Conservation (phyloP, 495 filamentous ascomycete genomes). For the Aspergillus sparsus region DNA sequence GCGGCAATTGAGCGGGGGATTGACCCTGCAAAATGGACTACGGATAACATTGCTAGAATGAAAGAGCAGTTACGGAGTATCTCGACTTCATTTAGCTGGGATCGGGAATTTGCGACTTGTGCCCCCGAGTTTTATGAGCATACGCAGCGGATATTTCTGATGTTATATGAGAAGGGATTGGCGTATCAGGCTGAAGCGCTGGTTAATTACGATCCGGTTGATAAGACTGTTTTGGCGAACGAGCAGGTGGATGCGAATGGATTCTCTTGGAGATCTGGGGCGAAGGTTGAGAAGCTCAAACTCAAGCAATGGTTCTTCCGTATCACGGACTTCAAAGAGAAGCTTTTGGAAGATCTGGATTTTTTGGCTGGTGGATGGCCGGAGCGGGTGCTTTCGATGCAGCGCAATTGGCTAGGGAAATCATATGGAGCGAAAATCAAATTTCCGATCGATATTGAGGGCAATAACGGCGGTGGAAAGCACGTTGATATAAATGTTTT, state of each 20-base stretch:
- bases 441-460: conserved; percentile 57
- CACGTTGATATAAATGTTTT: conserved; percentile 65
- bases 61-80: conserved; percentile 76
- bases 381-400: conserved; percentile 77
- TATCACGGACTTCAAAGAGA: conserved; percentile 75
- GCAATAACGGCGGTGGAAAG: conserved; percentile 24
- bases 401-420: conserved; percentile 85
- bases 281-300: conserved; percentile 75
- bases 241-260: conserved; percentile 87
- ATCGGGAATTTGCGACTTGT: conserved; percentile 78
- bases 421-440: conserved; percentile 70
- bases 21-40: conserved; percentile 77
- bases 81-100: conserved; percentile 81
- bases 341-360: conserved; percentile 72
- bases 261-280: conserved; percentile 84
- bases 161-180: conserved; percentile 67
- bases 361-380: conserved; percentile 70
- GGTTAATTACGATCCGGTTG: conserved; percentile 89
- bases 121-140: conserved; percentile 84
- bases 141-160: conserved; percentile 81
- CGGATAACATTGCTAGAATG: conserved; percentile 77
- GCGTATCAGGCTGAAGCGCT: conserved; percentile 78
- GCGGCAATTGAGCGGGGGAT: conserved; percentile 86
- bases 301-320: conserved; percentile 90
- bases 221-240: conserved; percentile 87